Evolutionary conservation across 2,329 filamentous ascomycete species (phyloP).

Genomic region (Colletotrichum aenigma): DNA sequence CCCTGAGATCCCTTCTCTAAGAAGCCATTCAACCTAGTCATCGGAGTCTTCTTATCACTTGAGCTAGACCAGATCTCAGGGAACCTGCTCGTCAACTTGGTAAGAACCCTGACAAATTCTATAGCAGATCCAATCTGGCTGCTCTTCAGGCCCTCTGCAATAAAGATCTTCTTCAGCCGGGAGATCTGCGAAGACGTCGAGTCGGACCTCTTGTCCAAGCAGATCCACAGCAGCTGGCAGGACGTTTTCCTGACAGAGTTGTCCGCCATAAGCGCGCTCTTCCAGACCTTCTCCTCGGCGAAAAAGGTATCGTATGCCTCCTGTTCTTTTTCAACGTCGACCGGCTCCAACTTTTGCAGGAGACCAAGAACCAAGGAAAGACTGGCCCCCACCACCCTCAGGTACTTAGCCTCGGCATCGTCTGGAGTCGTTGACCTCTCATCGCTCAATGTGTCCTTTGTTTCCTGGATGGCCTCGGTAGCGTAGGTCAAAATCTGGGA

Average conservation of each 20-base stretch:
- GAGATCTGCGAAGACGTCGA: slow-evolving; percentile 54
- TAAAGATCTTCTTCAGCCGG: slow-evolving; percentile 61
- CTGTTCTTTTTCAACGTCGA: slow-evolving; percentile 64
- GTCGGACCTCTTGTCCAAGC: slow-evolving; percentile 50
- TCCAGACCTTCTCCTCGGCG: slow-evolving; percentile 69
- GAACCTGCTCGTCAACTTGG: slow-evolving; percentile 65
- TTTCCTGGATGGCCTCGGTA: slow-evolving; percentile 80
- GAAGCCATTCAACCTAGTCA: slow-evolving; percentile 69
- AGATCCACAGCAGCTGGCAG: slow-evolving; percentile 55
- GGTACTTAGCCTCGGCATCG: slow-evolving; percentile 86
- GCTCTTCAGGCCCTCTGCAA: slow-evolving; percentile 75
- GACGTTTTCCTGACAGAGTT: slow-evolving; percentile 53
- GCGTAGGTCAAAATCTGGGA: slow-evolving; percentile 82
- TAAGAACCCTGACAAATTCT: slow-evolving; percentile 72
- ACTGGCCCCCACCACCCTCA: slow-evolving; percentile 68
- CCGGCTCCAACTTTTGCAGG: slow-evolving; percentile 48
- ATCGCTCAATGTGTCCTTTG: slow-evolving; percentile 82
- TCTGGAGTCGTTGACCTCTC: slow-evolving; percentile 83
- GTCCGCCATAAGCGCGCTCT: slow-evolving; percentile 68
- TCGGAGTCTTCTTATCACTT: slow-evolving; percentile 56
- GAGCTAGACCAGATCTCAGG: slow-evolving; percentile 76
- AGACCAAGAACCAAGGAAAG: slow-evolving; percentile 60
- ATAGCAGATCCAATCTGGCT: slow-evolving; percentile 76
- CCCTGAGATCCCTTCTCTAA: slow-evolving; percentile 84
- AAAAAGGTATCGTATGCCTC: slow-evolving; percentile 71